These are phyloP conservation scores for Verruconis gallopava DNA, from an alignment of 2,329 filamentous ascomycete species.

Conservation along the genomic window DNA sequence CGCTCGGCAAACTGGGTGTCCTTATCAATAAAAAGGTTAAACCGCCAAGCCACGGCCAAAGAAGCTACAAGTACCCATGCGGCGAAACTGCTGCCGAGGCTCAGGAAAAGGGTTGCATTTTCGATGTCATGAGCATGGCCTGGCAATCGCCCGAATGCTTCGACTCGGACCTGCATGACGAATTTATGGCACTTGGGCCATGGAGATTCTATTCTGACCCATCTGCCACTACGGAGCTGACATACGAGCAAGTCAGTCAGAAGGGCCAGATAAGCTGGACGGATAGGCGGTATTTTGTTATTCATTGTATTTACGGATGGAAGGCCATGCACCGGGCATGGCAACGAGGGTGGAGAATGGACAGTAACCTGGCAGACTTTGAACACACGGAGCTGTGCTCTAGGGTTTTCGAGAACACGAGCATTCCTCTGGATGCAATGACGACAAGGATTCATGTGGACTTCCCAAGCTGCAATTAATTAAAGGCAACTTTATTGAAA, in stretches of 20 bases:
- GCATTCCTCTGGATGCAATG: slow-evolving; percentile 6
- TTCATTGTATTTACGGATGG: slow-evolving; percentile 9
- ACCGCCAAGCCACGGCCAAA: slow-evolving; percentile 2
- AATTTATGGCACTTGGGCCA: slow-evolving; percentile 7
- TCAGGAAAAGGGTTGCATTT: slow-evolving; percentile 6
- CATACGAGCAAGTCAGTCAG: slow-evolving; percentile 5
- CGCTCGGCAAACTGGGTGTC: slow-evolving; percentile 7
- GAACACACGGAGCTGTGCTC: slow-evolving; percentile 9
- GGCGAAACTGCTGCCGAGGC: slow-evolving; percentile 4
- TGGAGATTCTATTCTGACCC: slow-evolving; percentile 8
- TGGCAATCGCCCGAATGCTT: slow-evolving; percentile 10
- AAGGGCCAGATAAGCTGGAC: slow-evolving; percentile 7
- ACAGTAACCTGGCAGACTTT: slow-evolving; percentile 7
- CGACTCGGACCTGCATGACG: slow-evolving; percentile 7
- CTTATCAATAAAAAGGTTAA: slow-evolving; percentile 5
- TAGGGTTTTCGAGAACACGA: slow-evolving; percentile 8
- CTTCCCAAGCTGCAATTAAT: slow-evolving; percentile 9
- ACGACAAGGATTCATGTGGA: slow-evolving; percentile 9
- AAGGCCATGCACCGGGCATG: slow-evolving; percentile 9
- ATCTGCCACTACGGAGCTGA: neutral
- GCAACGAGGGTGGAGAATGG: slow-evolving; percentile 9
- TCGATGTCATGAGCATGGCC: slow-evolving; percentile 10
- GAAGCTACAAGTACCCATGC: slow-evolving; percentile 9
- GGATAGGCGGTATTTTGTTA: slow-evolving; percentile 4
- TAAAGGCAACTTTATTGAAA: too few species aligned